Evolutionary conservation across 805 yeast species (phyloP).

Genomic region (Candida palmyrensis): DNA sequence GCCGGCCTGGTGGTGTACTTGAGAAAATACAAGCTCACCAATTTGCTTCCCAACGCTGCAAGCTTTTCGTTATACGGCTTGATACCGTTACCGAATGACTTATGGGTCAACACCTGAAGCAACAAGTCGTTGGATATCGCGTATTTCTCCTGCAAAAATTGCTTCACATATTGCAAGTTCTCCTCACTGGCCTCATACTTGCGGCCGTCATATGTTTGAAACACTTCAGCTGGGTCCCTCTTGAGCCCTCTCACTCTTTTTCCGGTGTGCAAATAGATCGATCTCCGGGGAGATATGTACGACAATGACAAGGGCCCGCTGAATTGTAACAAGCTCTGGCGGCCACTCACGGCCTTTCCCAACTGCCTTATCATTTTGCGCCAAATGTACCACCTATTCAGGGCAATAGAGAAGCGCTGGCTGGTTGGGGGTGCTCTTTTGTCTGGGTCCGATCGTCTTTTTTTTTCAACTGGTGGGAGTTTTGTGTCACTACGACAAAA

Average conservation of each 20-base stretch:
- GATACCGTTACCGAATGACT: conserved; percentile 88
- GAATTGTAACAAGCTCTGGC: no score
- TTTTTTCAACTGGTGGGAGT: no score
- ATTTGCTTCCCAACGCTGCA: conserved; percentile 63
- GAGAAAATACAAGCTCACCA: conserved; percentile 47
- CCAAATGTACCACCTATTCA: no score
- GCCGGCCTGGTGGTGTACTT: conserved; percentile 31
- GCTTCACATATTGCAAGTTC: conserved; percentile 45
- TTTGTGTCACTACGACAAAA: no score
- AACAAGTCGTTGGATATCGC: conserved; percentile 55
- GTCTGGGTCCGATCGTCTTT: no score
- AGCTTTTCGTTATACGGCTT: conserved; percentile 88
- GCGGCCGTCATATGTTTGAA: conserved; percentile 26
- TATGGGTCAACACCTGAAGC: conserved; percentile 85
- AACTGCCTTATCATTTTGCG: no score
- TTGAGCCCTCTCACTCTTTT: conserved; percentile 66
- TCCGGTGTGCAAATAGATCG: conserved; percentile 41
- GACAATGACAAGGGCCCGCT: no score
- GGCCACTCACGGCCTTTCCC: no score
- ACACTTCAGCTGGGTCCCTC: conserved; percentile 58
- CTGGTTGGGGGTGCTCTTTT: no score
- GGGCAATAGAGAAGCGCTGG: no score
- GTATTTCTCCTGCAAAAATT: conserved; percentile 44
- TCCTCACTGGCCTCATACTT: conserved; percentile 49
- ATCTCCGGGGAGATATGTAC: no score